Evolutionary conservation across 2,329 filamentous ascomycete species (phyloP), one percentile per base, ranked within the genome.

Genomic region (Xylaria sp.): DNA sequence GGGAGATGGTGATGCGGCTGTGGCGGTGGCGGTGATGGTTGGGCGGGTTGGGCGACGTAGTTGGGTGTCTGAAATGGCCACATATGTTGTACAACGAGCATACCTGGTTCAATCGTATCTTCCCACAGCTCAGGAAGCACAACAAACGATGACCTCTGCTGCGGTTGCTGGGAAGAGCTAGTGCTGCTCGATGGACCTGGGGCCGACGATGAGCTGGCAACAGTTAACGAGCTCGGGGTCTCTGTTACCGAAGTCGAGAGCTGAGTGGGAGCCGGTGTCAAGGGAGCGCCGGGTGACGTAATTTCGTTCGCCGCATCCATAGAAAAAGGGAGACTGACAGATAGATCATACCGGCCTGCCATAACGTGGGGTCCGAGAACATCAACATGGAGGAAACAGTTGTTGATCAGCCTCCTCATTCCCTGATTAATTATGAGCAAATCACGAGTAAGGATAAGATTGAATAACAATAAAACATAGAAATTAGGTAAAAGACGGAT

Each of bases 111-210:
- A 48, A 88, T 78, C 18, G 86, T 83, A 15, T 85, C 86, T 69
- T 88, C 86, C 87, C 87, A 89, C 9, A 88, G 82, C 67, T 86
- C 84, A 2, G 86, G 85, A 46, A 88, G 81, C 66, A 89, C 88
- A 62, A 88, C 86, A 10, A 74, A 55, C 1, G 51, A 62, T 28
- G 65, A 66, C n/a, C 33, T 68, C 1, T 62, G 58, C 9, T 57
- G 46, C 48, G 52, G 58, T 10, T 57, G 46, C 41, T 62, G 64
- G 2, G 59, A 23, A 13, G 62, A 33, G 43, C 36, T 66, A 18
- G 59, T n/a, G 15, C 23, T 56, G 58, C 25, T 31, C 10, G 70
- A 59, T 18, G 67, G 39, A 9, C 46, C 58, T 15, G 65, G 23
- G 31, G 56, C 15, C 9, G 69, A 69, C 20, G 58, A 59, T 51